Evolutionary conservation across 2,329 filamentous ascomycete species (phyloP), one percentile per base, ranked within the genome.

Genomic region (Verticillium tricorpus): DNA sequence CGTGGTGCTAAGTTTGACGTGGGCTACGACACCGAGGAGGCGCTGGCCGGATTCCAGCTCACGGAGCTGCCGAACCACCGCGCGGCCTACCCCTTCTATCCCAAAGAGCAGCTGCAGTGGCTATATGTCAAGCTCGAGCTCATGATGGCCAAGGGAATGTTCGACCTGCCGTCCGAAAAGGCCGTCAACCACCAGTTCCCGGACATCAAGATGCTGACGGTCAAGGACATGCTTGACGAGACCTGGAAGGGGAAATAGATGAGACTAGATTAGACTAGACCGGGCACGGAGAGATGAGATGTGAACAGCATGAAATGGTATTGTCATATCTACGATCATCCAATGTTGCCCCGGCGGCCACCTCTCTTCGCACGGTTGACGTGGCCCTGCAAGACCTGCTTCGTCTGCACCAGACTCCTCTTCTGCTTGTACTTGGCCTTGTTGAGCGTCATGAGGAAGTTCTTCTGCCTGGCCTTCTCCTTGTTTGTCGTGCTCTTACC

Each of bases 401-500:
- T 86, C 66, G 92, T 93, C 77, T 97, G 89, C 14, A 91, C 86
- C 76, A 99, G 79, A 85, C 92, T 97, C 71, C 93, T 85, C 88
- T 97, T 97, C 72, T 95, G 90, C 83, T 98, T 99, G 68, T 85
- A 86, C 83, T 95, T 96, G 12, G 95, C 95, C 82, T 99, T 98
- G 63, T 94, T 92, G 63, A 99, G 78, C 45, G 94, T 98, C 95
- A 99, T 99, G 70, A 99, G 74, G 78, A 99, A 96, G 77, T 99
- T 99, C 90, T 99, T 99, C 84, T 92, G 92, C 68, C 94, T 83
- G 52, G 91, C 87, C 86, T 99, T 99, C 82, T 99, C 95, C 80
- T 91, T 91, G 78, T 99, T 99, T 67, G 94, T 98, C 40, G 92
- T 93, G 74, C 91, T 96, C 87, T 98, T 98, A 71, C 95, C 95